A percentile compares a stretch with the other conserved stretches of the same genome.
These are phyloP conservation scores for Boletus edulis DNA, from an alignment of 768 basidiomycete species.

Conservation along the genomic window DNA sequence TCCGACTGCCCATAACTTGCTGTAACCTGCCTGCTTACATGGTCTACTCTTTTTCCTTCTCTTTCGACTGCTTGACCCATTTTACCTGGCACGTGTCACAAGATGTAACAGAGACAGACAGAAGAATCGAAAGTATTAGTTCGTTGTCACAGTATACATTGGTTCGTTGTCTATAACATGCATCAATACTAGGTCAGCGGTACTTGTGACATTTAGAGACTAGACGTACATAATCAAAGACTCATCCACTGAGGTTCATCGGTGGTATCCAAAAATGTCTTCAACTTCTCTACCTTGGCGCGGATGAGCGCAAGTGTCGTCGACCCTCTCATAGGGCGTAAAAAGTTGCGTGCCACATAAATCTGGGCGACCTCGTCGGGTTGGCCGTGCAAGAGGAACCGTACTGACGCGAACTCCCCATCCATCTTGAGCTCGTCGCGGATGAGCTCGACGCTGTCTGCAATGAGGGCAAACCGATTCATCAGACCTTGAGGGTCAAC, in stretches of 20 bases:
- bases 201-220: background rate
- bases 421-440: background rate
- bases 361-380: background rate
- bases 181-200: no score
- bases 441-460: background rate
- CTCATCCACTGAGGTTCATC: background rate
- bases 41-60: no score
- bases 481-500: background rate
- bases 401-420: background rate
- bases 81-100: no score
- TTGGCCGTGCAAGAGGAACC: no score
- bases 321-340: background rate
- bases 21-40: no score
- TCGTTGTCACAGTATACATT: no score
- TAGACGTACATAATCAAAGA: background rate
- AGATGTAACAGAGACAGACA: no score
- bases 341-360: background rate
- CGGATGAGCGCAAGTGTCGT: background rate
- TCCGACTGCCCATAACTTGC: no score
- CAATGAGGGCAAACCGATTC: background rate
- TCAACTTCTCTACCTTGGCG: background rate
- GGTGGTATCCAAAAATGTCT: background rate
- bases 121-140: no score
- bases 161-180: no score
- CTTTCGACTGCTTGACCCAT: no score